Evolutionary conservation across 495 filamentous ascomycete species (phyloP).

Genomic region (Lasiosphaeris hirsuta): DNA sequence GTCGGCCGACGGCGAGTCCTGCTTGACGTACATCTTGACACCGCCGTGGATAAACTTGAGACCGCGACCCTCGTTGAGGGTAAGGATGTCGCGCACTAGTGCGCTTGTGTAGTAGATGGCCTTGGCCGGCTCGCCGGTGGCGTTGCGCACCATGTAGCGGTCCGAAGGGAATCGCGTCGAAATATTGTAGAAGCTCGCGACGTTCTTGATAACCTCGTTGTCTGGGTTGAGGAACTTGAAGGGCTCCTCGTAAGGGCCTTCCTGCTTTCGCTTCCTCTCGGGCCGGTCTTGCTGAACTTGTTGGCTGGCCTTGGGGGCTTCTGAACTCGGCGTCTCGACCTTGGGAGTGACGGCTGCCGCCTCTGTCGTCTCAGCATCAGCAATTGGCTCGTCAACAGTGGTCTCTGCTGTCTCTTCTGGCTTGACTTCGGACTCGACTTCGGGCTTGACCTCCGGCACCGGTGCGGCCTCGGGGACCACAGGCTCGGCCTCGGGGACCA

Average conservation of each 20-base stretch:
- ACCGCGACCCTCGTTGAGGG: constrained; percentile 76
- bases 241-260: constrained; percentile 70
- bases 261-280: constrained; percentile 35
- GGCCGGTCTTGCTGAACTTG: constrained; percentile 2
- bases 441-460: constrained; percentile 5
- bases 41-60: constrained; percentile 96
- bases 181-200: constrained; percentile 78
- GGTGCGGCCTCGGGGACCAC: constrained; percentile 23
- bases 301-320: not conserved
- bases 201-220: constrained; percentile 68
- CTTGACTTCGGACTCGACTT: constrained; percentile 14
- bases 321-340: constrained; percentile 11
- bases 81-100: constrained; percentile 79
- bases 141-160: constrained; percentile 95
- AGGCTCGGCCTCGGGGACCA: constrained; percentile 23
- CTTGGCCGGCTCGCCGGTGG: constrained; percentile 72
- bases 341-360: constrained; percentile 18
- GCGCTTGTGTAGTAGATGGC: constrained; percentile 92
- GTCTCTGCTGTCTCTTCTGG: constrained; percentile 17
- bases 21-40: constrained; percentile 97
- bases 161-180: constrained; percentile 78
- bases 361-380: constrained; percentile 15
- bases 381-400: constrained; percentile 10
- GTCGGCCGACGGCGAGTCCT: constrained; percentile 79
- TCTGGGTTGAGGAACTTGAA: constrained; percentile 80